Conservation (phyloP, 768 basidiomycete genomes). For the Rhodotorula diobovata region DNA sequence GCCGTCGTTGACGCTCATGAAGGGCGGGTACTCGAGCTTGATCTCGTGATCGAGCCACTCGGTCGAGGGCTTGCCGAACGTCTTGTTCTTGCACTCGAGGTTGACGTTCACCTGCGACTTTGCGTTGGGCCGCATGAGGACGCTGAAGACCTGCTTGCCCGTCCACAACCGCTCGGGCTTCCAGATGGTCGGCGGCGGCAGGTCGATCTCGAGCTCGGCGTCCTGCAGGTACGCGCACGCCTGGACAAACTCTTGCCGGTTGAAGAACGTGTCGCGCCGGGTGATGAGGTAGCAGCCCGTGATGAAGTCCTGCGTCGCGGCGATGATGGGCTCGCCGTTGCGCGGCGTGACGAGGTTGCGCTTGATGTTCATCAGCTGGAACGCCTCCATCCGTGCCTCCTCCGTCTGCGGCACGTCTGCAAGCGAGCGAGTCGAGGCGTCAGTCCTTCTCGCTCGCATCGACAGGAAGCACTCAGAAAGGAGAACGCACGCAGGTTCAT, state of each 20-base stretch:
- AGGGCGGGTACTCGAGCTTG: slow-evolving; percentile 27
- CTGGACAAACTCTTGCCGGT: slow-evolving; percentile 90
- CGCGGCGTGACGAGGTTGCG: slow-evolving; percentile 95
- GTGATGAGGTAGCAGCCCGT: slow-evolving; percentile 95
- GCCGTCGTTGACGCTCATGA: slow-evolving; percentile 88
- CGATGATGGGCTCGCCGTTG: slow-evolving; percentile 98
- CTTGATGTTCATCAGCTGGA: slow-evolving; percentile 95
- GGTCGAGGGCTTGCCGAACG: slow-evolving; percentile 53
- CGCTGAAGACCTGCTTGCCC: slow-evolving; percentile 96
- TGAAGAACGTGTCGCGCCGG: slow-evolving; percentile 84
- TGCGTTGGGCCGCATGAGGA: slow-evolving; percentile 90
- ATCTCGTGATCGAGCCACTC: slow-evolving; percentile 55
- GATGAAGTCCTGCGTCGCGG: slow-evolving; percentile 99
- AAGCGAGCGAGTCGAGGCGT: background rate
- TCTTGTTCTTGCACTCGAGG: slow-evolving; percentile 92
- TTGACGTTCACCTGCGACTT: slow-evolving; percentile 78
- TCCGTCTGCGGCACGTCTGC: slow-evolving; percentile 97
- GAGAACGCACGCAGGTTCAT: slow-evolving; percentile 89
- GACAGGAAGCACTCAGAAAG: background rate
- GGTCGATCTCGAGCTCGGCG: slow-evolving; percentile 83
- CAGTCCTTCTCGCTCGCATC: background rate
- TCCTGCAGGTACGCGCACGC: slow-evolving; percentile 93
- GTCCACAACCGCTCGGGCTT: slow-evolving; percentile 94
- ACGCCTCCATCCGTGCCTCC: slow-evolving; percentile 92
- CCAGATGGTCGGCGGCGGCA: slow-evolving; percentile 89